Conservation (phyloP, 2,329 filamentous ascomycete species). For the Purpureocillium takamizusanense region DNA sequence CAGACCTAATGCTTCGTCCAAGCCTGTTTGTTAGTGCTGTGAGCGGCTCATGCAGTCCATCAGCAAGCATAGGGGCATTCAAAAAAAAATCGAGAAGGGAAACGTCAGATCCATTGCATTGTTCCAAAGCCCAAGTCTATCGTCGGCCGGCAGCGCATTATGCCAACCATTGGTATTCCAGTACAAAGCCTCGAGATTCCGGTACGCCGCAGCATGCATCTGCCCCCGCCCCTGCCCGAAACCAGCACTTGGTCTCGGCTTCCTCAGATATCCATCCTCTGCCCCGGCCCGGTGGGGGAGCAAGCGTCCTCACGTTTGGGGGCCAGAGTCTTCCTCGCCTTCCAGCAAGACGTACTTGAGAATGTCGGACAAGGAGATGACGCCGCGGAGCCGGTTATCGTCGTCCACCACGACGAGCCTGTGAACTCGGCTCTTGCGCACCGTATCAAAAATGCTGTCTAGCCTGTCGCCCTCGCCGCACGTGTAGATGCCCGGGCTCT, state of each 20-base stretch:
- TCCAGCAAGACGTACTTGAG: slow-evolving; percentile 86
- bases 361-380: slow-evolving; percentile 92
- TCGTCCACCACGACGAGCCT: slow-evolving; percentile 90
- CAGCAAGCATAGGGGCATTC: too few relatives aligned
- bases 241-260: slow-evolving; percentile 2
- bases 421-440: slow-evolving; percentile 90
- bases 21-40: too few relatives aligned
- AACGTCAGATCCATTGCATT: background rate
- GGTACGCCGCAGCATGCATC: slow-evolving; percentile 2
- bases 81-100: too few relatives aligned
- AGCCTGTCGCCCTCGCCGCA: slow-evolving; percentile 86
- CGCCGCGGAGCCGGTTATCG: slow-evolving; percentile 72
- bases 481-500: slow-evolving; percentile 94
- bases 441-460: slow-evolving; percentile 93
- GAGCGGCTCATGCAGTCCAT: too few relatives aligned
- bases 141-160: background rate
- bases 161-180: background rate
- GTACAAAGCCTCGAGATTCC: slow-evolving; percentile 1
- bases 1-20: too few relatives aligned
- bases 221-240: background rate
- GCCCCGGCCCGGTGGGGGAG: background rate
- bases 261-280: background rate
- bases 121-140: background rate
- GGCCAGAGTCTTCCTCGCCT: slow-evolving; percentile 50
- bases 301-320: background rate